Evolutionary conservation across 257 asterid species (phyloP).

Genomic region (Plantago elongata): DNA sequence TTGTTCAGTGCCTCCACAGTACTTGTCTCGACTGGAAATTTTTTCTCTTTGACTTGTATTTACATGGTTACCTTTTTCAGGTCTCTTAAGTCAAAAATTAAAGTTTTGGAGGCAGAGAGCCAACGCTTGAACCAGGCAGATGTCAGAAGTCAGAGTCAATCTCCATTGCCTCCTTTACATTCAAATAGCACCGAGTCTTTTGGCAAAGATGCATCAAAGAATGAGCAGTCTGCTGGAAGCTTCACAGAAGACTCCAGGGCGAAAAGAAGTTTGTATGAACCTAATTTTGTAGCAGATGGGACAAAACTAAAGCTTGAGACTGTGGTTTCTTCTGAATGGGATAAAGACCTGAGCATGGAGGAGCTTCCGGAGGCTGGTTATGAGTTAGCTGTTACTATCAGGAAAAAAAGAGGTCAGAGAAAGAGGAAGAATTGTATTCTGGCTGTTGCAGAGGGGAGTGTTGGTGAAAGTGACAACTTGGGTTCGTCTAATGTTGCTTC

Average conservation of each 20-base stretch:
- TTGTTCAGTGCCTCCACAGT: no score
- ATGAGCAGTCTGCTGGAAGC: constrained; percentile 69
- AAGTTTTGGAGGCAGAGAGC: constrained; percentile 46
- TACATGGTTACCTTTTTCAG: constrained; percentile 31
- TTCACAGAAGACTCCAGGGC: constrained; percentile 52
- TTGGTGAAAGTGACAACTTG: constrained; percentile 55
- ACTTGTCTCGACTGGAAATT: no score
- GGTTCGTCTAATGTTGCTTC: constrained; percentile 43
- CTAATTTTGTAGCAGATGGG: constrained; percentile 29
- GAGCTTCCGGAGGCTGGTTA: constrained; percentile 26
- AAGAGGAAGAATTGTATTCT: constrained; percentile 51
- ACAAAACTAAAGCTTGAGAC: constrained; percentile 30
- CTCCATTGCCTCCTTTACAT: constrained; percentile 40
- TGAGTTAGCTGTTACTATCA: constrained; percentile 39
- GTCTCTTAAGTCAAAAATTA: constrained; percentile 69
- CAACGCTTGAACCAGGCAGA: constrained; percentile 32
- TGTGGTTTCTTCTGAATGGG: constrained; percentile 34
- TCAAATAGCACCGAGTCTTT: constrained; percentile 48
- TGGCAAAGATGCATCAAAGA: constrained; percentile 53
- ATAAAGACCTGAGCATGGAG: constrained; percentile 22
- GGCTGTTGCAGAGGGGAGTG: constrained; percentile 53
- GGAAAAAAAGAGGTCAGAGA: constrained; percentile 72
- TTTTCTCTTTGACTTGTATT: neutral
- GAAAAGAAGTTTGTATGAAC: constrained; percentile 35
- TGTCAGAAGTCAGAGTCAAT: constrained; percentile 37